Base-by-base conservation (phyloP, 1,139 yeast species). In the Blastobotrys capitulatus region DNA sequence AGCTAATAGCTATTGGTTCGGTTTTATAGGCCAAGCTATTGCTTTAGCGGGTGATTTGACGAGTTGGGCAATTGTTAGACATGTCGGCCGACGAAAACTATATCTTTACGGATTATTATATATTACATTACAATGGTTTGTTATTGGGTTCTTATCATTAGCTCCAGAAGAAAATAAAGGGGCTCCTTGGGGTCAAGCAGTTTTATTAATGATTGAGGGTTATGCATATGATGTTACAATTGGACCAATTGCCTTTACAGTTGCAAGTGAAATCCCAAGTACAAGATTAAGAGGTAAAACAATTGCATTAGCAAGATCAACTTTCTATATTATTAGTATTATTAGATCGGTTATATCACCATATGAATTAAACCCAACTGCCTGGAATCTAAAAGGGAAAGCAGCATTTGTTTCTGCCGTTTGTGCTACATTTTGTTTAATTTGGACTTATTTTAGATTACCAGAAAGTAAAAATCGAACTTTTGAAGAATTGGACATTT, bases 401-500 rank as follows among this genome's bases (percentile, higher is more conserved):
- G 68, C 79, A 12, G 83, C 78, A 1, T 39, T 37, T 13, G 6
- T 77, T 58, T 71, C 79, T 59, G 79, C 78, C 78, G 77, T 73
- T 27, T 82, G 76, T 1, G 63, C 75, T 50, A 66, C 75, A 25
- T 49, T 71, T 5, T 32, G 64, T 69, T 43, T 61, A 68, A 34
- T 54, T 13, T 62, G 82, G 82, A 58, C 68, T 27, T 77, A 62
- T 62, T 79, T 79, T 61, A 74, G 78, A 46, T 67, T 80, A 46
- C 86, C 86, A 6, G 86, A 81, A 59, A 75, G 83, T 15, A 72
- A 70, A 59, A 75, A 72, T 46, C 74, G 81, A 60, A 78, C 83
- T 2, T 78, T 69, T 59, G 83, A 80, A 44, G 86, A 81, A 62
- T 64, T 80, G 59, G 85, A 80, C 64, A 44, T 57, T 41, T 46